phyloP scores from a whole-genome alignment of 805 yeast species.

The Scheffersomyces ergatensis region DNA sequence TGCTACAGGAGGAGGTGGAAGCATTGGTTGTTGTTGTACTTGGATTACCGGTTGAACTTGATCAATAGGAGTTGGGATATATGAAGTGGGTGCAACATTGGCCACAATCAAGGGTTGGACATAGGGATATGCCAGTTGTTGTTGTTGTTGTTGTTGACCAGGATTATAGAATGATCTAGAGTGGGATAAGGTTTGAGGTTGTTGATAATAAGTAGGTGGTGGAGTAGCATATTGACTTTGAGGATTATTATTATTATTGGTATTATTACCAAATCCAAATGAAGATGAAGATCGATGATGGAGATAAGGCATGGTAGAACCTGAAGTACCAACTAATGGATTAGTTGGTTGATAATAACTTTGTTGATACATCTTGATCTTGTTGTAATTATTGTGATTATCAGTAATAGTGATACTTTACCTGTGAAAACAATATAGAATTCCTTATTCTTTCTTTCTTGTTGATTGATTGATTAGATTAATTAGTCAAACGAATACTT shows the following conservation, averaged over 20 bases:
- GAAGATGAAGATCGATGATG: slow-evolving; percentile 36
- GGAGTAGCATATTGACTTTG: slow-evolving; percentile 1
- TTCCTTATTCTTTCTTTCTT: neutral
- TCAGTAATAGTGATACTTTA: no score
- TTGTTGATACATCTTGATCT: slow-evolving; percentile 5
- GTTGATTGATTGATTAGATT: no score
- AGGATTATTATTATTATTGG: neutral
- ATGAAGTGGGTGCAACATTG: no score
- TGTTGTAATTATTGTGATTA: no score
- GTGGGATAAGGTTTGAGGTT: slow-evolving; percentile 6
- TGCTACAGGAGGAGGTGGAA: neutral
- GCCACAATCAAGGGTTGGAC: neutral
- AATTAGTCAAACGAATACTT: slow-evolving; percentile 40
- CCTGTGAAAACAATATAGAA: slow-evolving; percentile 3
- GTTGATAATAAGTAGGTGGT: slow-evolving; percentile 1
- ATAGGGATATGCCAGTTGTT: slow-evolving; percentile 2
- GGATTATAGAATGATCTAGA: slow-evolving; percentile 11
- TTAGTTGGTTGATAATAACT: slow-evolving; percentile 11
- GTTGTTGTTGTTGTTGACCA: slow-evolving; percentile 4
- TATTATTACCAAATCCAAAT: slow-evolving; percentile 7
- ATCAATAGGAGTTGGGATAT: neutral
- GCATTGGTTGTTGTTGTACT: neutral
- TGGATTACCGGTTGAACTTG: neutral
- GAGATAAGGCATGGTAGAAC: slow-evolving; percentile 21
- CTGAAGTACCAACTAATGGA: slow-evolving; percentile 1